Evolutionary conservation across 345 rosid genomes (phyloP), one percentile per base, ranked within the genome.

Genomic region (Arabis alpina): DNA sequence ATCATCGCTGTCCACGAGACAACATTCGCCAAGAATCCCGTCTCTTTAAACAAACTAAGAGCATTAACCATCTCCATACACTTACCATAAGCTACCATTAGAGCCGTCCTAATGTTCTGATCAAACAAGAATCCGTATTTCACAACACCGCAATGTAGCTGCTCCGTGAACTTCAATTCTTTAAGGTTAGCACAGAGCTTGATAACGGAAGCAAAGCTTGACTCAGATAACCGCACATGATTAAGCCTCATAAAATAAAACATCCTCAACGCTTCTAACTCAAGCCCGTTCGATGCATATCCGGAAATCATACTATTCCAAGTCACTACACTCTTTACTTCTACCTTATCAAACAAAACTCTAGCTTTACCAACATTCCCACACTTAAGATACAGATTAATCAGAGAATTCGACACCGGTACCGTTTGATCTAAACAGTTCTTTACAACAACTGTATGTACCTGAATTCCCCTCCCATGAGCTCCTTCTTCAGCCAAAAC

Each of bases 301-400:
- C 98, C 93, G 4, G 90, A 56, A 59, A 93, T 78, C 83, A 90
- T 85, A 73, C 86, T 82, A 45, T 93, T 90, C 97, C 98, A 93
- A 16, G 89, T 80, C 45, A 93, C 82, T 0, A 76, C 80, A 76
- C 80, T 79, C 84, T 83, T 86, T 54, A 77, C 76, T 10, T 55
- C 74, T 77, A 80, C 78, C n/a, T 54, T 52, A 51, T 87, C 86
- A 61, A 93, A 90, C 66, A 93, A 76, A 62, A 77, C 66, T 64
- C 84, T 81, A 40, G 92, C 96, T 54, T 82, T 79, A 73, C 66
- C 42, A 75, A 85, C 68, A 79, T 76, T 77, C 64, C 91, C 85
- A 3, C 81, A 84, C 51, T 87, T 87, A 23, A 83, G 73, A 79
- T 93, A 90, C 77, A 90, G 71, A 62, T 72, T 87, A 47, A 93